These are phyloP conservation scores for Cercophora samala DNA, from an alignment of 495 filamentous ascomycete species.

Conservation along the genomic window DNA sequence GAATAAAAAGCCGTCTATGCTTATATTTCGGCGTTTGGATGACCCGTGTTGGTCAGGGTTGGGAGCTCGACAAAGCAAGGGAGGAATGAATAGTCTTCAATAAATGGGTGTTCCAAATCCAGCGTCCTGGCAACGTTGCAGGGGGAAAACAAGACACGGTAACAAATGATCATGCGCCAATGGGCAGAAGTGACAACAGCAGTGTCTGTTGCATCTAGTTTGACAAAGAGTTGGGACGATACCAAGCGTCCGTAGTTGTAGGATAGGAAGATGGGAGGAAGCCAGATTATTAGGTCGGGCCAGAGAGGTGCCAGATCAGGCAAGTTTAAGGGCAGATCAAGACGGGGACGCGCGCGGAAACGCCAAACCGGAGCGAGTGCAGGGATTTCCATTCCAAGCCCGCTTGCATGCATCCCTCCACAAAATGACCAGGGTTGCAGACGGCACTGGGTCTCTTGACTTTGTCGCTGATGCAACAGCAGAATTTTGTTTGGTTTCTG, in stretches of 20 bases:
- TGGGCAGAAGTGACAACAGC: background rate
- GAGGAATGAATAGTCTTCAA: background rate
- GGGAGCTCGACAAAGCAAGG: background rate
- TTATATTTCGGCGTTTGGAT: background rate
- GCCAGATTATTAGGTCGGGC: background rate
- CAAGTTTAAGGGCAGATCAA: background rate
- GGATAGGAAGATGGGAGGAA: background rate
- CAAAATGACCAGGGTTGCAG: background rate
- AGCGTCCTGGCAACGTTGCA: background rate
- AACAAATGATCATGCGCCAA: background rate
- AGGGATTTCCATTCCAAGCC: background rate
- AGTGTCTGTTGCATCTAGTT: background rate
- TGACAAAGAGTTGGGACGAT: background rate
- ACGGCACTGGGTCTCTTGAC: background rate
- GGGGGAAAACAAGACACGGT: background rate
- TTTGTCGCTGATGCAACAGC: background rate
- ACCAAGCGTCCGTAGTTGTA: background rate
- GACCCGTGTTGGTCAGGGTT: background rate
- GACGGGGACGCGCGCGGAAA: background rate
- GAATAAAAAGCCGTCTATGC: too few relatives aligned
- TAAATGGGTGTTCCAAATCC: background rate
- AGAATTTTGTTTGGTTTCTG: background rate
- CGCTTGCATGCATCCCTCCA: background rate
- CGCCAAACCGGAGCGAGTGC: background rate
- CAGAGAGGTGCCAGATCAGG: background rate